These are phyloP conservation scores for Zygosaccharomyces bailii DNA, from an alignment of 805 yeast genomes.

Conservation along the genomic window DNA sequence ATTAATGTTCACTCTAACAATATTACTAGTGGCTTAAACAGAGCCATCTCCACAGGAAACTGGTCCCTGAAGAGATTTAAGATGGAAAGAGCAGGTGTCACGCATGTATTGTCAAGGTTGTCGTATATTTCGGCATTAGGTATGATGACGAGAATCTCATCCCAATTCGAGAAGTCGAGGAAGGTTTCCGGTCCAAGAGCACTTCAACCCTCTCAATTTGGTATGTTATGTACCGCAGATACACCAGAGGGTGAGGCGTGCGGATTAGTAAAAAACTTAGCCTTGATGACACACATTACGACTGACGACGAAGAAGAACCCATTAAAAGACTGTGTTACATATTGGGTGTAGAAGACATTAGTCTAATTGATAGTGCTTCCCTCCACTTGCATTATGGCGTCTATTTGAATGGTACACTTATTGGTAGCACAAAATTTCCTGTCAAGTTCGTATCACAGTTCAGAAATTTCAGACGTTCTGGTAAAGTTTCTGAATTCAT, in stretches of 20 bases:
- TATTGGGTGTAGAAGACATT: constrained; percentile 88
- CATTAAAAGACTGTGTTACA: constrained; percentile 66
- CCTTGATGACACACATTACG: constrained; percentile 97
- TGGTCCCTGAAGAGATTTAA: constrained; percentile 98
- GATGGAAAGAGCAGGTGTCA: constrained; percentile 99
- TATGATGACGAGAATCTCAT: constrained; percentile 98
- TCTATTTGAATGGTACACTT: constrained; percentile 90
- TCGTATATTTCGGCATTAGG: constrained; percentile 94
- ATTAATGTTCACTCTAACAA: constrained; percentile 90
- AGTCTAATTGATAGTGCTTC: constrained; percentile 77
- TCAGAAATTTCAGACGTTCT: constrained; percentile 75
- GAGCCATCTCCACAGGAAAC: constrained; percentile 98
- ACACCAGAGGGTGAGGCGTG: constrained; percentile 99
- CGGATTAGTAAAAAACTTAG: constrained; percentile 95
- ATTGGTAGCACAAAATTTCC: constrained; percentile 89
- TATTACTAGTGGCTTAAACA: constrained; percentile 87
- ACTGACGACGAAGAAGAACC: constrained; percentile 97
- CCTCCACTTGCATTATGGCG: constrained; percentile 77
- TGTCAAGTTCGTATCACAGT: constrained; percentile 69
- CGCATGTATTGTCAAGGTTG: constrained; percentile 88
- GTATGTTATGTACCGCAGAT: constrained; percentile 98
- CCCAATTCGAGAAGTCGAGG: constrained; percentile 97
- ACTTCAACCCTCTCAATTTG: constrained; percentile 96
- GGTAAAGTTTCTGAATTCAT: constrained; percentile 88
- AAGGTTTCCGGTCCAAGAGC: constrained; percentile 99